Evolutionary conservation across 441 rosid genomes (phyloP).

Genomic region (Sinapis alba): DNA sequence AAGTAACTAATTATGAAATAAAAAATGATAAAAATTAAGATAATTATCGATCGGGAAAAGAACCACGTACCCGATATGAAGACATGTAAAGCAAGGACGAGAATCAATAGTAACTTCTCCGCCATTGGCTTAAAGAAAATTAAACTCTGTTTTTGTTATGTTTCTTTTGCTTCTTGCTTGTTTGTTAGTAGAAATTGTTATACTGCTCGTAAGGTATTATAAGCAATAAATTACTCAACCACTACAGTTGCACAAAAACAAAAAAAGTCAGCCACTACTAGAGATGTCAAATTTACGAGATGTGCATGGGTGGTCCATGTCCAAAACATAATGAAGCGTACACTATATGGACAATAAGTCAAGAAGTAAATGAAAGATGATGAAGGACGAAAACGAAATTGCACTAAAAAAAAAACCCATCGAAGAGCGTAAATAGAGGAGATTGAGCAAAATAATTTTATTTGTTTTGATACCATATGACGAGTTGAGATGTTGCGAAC

Average conservation of each 20-base stretch:
- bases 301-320: not conserved
- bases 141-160: not conserved
- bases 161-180: not conserved
- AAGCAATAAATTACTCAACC: not conserved
- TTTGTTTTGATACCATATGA: not conserved
- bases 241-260: no score
- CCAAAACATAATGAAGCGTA: not conserved
- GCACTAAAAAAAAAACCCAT: not conserved
- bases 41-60: not conserved
- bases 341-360: not conserved
- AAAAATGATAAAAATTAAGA: not conserved
- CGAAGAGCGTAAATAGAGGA: not conserved
- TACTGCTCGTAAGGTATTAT: not conserved
- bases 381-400: not conserved
- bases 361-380: not conserved
- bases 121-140: not conserved
- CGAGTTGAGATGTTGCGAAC: not conserved
- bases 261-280: no score
- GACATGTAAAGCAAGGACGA: not conserved
- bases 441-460: not conserved
- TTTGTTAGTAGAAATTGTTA: not conserved
- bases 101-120: not conserved
- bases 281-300: not conserved
- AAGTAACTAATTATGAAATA: not conserved
- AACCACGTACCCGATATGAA: slow-evolving; percentile 8